Evolutionary conservation across 129 eudicot species (phyloP).

Genomic region (Artemisia tridentata): DNA sequence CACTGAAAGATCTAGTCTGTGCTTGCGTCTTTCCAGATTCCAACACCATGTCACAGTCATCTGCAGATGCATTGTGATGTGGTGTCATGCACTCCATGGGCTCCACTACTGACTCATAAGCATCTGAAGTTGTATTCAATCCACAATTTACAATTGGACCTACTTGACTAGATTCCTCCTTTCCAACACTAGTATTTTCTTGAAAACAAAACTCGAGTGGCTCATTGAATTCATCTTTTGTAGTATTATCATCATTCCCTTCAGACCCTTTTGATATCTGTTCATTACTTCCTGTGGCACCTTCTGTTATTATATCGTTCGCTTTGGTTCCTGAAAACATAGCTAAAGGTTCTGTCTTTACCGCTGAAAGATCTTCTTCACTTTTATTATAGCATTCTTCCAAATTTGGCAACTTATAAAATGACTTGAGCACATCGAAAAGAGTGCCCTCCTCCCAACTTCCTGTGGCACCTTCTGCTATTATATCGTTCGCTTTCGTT

Average conservation of each 20-base stretch:
- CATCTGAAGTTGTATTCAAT: conserved; percentile 20
- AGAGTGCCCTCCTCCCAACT: conserved; percentile 17
- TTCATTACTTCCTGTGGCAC: background rate
- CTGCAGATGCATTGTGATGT: background rate
- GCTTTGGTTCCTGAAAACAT: background rate
- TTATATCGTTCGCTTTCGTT: background rate
- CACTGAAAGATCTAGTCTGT: conserved; percentile 11
- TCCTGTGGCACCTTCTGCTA: background rate
- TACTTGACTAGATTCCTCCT: conserved; percentile 20
- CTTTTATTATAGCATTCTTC: background rate
- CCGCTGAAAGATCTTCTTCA: background rate
- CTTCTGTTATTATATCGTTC: background rate
- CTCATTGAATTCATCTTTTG: background rate
- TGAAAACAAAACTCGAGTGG: conserved; percentile 16
- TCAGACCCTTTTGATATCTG: background rate
- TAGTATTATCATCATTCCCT: conserved; percentile 10
- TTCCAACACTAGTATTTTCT: conserved; percentile 18
- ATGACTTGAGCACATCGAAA: conserved; percentile 21
- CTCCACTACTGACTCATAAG: conserved; percentile 5
- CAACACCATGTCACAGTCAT: background rate
- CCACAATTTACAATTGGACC: conserved; percentile 18
- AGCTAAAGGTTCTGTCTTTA: background rate
- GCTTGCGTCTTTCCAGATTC: conserved; percentile 2
- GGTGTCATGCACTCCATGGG: conserved; percentile 5
- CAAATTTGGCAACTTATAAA: conserved; percentile 23